Percentiles rank a stretch among this genome's conserved stretches.
phyloP scores from a whole-genome alignment of 371 early-diverging fungal species.

The Mycotypha africana region DNA sequence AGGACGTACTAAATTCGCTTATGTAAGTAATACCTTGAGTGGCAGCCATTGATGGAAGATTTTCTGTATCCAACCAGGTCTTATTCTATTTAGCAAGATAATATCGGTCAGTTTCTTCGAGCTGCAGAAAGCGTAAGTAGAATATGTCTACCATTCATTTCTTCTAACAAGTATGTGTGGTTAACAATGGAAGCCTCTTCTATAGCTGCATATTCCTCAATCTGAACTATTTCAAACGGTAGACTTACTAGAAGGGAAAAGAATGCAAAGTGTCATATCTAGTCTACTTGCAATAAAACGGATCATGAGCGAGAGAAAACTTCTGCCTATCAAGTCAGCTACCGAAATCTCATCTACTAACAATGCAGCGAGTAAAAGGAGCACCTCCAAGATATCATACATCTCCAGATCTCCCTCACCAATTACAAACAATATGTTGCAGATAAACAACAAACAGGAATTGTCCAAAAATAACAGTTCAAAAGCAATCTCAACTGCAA shows the following conservation, averaged over 20 bases:
- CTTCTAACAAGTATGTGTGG: too few relatives aligned
- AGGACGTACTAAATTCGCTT: conserved; percentile 13
- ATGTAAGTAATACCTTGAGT: conserved; percentile 8
- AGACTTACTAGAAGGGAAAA: conserved; percentile 87
- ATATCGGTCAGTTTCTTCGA: conserved; percentile 62
- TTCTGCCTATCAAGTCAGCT: conserved; percentile 1
- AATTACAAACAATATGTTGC: background rate
- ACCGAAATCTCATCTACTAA: background rate
- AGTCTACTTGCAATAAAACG: conserved; percentile 18
- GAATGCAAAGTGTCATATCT: conserved; percentile 63
- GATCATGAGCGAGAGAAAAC: conserved; percentile 15
- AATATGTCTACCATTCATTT: too few relatives aligned
- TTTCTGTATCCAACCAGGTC: background rate
- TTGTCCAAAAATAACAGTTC: background rate
- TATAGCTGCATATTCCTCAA: conserved; percentile 69
- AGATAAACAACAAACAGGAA: background rate
- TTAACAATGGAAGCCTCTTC: too few relatives aligned
- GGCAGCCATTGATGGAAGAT: too few relatives aligned
- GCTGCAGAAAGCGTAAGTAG: conserved; percentile 50
- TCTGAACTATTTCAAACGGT: conserved; percentile 90
- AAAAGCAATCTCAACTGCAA: background rate
- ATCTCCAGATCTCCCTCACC: background rate
- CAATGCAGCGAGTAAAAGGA: too few relatives aligned
- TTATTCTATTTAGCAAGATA: conserved; percentile 67
- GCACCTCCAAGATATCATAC: too few relatives aligned